Percentiles rank a stretch among this genome's conserved stretches.
Evolutionary conservation across 2,329 filamentous ascomycete species (phyloP).

Genomic region (Xylaria sp.): DNA sequence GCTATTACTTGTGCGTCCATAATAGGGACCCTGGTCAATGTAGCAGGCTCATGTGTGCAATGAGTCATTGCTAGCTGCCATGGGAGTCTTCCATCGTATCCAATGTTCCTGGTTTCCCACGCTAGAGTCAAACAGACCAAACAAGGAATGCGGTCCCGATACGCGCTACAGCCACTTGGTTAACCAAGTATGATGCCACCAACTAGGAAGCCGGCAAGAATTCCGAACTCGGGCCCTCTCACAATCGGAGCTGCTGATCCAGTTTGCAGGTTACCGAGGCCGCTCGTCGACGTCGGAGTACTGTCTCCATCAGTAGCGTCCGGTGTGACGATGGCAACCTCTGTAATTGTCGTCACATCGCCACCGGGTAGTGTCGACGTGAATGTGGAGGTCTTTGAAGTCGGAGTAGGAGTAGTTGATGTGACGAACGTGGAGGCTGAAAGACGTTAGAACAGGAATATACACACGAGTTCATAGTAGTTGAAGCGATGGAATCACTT

Average conservation of each 20-base stretch:
- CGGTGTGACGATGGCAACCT: slow-evolving; percentile 46
- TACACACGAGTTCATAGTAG: background rate
- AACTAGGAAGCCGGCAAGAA: slow-evolving; percentile 44
- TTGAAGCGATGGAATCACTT: background rate
- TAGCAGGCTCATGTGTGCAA: background rate
- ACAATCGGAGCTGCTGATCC: slow-evolving; percentile 37
- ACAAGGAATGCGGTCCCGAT: slow-evolving; percentile 5
- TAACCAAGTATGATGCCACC: slow-evolving; percentile 43
- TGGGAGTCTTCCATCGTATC: background rate
- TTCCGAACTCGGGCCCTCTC: slow-evolving; percentile 36
- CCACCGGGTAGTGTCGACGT: slow-evolving; percentile 48
- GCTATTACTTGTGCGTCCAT: background rate
- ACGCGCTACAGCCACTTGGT: slow-evolving; percentile 5
- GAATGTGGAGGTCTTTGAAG: slow-evolving; percentile 46
- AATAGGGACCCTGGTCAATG: background rate
- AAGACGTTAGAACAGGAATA: slow-evolving; percentile 25
- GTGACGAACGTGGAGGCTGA: slow-evolving; percentile 39
- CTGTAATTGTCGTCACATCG: slow-evolving; percentile 48
- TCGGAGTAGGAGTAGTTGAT: slow-evolving; percentile 37
- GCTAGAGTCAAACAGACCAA: slow-evolving; percentile 4
- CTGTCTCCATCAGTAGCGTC: slow-evolving; percentile 34
- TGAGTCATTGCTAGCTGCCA: background rate
- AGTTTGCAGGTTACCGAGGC: slow-evolving; percentile 45
- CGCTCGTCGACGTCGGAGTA: slow-evolving; percentile 26
- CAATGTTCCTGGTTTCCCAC: background rate